Evolutionary conservation across 345 rosid genomes (phyloP).

Genomic region (Alliaria petiolata): DNA sequence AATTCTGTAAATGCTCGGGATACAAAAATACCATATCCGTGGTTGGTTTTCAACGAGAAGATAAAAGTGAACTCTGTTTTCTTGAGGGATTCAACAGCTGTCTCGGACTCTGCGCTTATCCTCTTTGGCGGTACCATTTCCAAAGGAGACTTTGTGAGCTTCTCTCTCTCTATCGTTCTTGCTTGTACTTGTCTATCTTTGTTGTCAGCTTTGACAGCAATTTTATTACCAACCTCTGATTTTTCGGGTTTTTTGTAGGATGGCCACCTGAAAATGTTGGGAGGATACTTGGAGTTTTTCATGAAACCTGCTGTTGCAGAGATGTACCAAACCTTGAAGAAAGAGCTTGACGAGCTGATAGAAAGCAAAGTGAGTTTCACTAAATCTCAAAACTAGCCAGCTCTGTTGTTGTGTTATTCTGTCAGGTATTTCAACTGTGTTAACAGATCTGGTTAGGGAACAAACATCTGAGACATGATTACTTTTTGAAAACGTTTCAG

Average conservation of each 20-base stretch:
- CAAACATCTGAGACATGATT: neutral
- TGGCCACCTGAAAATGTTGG: slow-evolving; percentile 92
- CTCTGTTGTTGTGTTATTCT: slow-evolving; percentile 8
- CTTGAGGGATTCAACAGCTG: slow-evolving; percentile 91
- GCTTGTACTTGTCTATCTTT: slow-evolving; percentile 6
- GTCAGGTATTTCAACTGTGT: no score
- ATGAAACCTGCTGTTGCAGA: slow-evolving; percentile 66
- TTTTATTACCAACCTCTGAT: neutral
- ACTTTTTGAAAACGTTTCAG: slow-evolving; percentile 40
- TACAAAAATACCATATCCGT: slow-evolving; percentile 70
- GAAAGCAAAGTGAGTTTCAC: slow-evolving; percentile 61
- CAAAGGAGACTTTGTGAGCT: slow-evolving; percentile 57
- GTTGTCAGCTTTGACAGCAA: neutral
- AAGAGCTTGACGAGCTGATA: slow-evolving; percentile 79
- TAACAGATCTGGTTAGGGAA: no score
- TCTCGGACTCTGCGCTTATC: slow-evolving; percentile 75
- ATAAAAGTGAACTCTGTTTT: slow-evolving; percentile 86
- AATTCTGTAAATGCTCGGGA: slow-evolving; percentile 85
- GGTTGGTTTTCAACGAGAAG: slow-evolving; percentile 95
- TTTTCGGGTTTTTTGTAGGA: slow-evolving; percentile 53
- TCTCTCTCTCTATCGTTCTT: slow-evolving; percentile 11
- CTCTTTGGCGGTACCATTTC: slow-evolving; percentile 82
- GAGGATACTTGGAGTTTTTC: slow-evolving; percentile 87
- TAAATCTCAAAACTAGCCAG: slow-evolving; percentile 14
- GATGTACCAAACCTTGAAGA: slow-evolving; percentile 56